phyloP scores from a whole-genome alignment of 2,329 filamentous ascomycete genomes.

The Dactylella cylindrospora region DNA sequence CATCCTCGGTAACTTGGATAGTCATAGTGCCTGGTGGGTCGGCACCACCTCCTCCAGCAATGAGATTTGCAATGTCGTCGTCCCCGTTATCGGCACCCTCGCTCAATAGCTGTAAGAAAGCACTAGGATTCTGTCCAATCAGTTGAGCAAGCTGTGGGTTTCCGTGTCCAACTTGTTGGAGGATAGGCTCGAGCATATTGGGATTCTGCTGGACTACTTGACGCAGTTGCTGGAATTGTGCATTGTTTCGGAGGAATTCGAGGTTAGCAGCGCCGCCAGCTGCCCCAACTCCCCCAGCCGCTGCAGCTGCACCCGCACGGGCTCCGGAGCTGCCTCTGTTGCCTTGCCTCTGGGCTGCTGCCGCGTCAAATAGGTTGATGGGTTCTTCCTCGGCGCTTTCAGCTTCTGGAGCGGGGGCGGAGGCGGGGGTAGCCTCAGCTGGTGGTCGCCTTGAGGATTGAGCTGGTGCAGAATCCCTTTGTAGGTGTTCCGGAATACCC shows the following conservation, averaged over 20 bases:
- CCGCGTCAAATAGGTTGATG: conserved; percentile 90
- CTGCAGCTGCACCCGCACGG: conserved; percentile 54
- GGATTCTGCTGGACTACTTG: conserved; percentile 97
- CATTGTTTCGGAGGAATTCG: conserved; percentile 90
- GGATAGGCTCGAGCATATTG: conserved; percentile 96
- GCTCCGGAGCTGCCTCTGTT: conserved; percentile 56
- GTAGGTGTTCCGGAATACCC: conserved; percentile 86
- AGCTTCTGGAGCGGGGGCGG: conserved; percentile 53
- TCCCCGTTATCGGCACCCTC: conserved; percentile 83
- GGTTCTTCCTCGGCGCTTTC: conserved; percentile 65
- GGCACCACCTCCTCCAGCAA: conserved; percentile 54
- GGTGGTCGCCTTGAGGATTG: conserved; percentile 51
- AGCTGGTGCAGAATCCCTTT: conserved; percentile 63
- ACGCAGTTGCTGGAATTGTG: conserved; percentile 95
- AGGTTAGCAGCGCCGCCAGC: conserved; percentile 69
- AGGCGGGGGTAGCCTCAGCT: conserved; percentile 55
- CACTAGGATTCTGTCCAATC: conserved; percentile 87
- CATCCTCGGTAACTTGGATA: conserved; percentile 91
- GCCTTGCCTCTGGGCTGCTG: conserved; percentile 68
- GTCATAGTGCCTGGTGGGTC: conserved; percentile 85
- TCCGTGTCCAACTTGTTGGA: conserved; percentile 91
- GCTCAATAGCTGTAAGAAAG: conserved; percentile 85
- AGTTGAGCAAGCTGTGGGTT: conserved; percentile 93
- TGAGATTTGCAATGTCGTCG: conserved; percentile 46
- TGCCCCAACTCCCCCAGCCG: conserved; percentile 52